A percentile compares a stretch with the other conserved stretches of the same genome.
Evolutionary conservation across 2,329 filamentous ascomycete species (phyloP).

Genomic region (Aspergillus fructus): DNA sequence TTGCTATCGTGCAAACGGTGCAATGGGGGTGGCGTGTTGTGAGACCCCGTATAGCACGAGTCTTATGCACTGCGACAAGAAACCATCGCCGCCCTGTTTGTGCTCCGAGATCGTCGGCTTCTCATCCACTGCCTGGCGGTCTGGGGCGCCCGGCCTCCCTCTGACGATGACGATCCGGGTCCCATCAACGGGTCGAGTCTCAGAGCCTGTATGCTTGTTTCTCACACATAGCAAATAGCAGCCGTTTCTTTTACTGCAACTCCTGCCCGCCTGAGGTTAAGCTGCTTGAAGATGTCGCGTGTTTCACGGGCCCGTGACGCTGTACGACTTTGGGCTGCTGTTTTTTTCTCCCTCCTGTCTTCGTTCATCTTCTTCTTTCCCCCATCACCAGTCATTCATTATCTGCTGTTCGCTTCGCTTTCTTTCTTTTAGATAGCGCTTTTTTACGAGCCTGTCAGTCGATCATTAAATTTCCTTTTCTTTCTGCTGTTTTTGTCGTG

Average conservation of each 20-base stretch:
- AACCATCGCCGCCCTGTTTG: neutral
- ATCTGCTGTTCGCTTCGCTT: neutral
- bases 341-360: neutral
- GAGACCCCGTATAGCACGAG: neutral
- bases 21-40: neutral
- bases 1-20: neutral
- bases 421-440: constrained; percentile 1
- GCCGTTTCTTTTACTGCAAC: constrained; percentile 7
- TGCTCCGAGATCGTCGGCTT: neutral
- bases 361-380: neutral
- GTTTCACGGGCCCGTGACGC: constrained; percentile 11
- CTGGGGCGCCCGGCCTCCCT: neutral
- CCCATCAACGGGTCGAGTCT: constrained; percentile 1
- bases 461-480: constrained; percentile 2
- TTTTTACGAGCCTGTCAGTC: neutral
- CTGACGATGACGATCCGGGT: neutral
- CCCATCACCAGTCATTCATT: neutral
- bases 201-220: constrained; percentile 1
- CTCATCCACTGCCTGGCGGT: neutral
- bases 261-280: constrained; percentile 5
- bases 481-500: neutral
- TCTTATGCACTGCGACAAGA: neutral
- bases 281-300: neutral
- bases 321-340: constrained; percentile 9
- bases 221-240: constrained; percentile 5